A percentile compares a stretch with the other conserved stretches of the same genome.
These are phyloP conservation scores for Colletotrichum euphorbiae DNA, from an alignment of 2,329 filamentous ascomycete species.

Conservation along the genomic window DNA sequence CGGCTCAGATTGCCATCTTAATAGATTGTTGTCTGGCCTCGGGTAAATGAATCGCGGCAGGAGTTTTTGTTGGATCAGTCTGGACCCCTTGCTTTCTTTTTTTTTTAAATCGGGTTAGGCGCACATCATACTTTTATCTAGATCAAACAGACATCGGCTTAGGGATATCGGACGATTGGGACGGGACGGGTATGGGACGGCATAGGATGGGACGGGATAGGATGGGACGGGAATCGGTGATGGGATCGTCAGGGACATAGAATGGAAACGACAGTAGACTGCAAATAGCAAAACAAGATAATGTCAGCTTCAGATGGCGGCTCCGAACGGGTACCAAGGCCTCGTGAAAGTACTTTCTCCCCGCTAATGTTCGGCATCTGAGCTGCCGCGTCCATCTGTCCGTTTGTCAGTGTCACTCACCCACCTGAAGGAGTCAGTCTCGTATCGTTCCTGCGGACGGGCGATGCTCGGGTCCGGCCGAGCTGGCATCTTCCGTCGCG, in stretches of 20 bases:
- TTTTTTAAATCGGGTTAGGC: neutral
- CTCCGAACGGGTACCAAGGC: constrained; percentile 18
- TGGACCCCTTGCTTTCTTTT: neutral
- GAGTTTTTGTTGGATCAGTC: constrained; percentile 13
- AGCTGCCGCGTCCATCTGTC: neutral
- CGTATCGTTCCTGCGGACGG: constrained; percentile 17
- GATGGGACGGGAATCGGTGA: neutral
- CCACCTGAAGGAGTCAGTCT: constrained; percentile 16
- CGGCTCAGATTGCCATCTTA: neutral
- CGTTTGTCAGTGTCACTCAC: constrained; percentile 18
- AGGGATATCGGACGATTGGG: neutral
- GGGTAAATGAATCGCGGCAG: constrained; percentile 1
- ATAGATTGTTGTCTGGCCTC: constrained; percentile 5
- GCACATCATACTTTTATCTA: neutral
- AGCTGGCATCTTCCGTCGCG: neutral
- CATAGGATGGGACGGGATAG: neutral
- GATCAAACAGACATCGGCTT: constrained; percentile 9
- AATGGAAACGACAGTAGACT: constrained; percentile 11
- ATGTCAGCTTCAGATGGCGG: neutral
- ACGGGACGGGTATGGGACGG: neutral
- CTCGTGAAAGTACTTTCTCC: neutral
- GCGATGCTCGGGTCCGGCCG: neutral
- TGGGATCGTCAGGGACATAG: neutral
- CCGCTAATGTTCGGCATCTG: neutral
- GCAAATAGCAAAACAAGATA: constrained; percentile 5